phyloP scores from a whole-genome alignment of 2,329 filamentous ascomycete genomes.

The Sporothrix phasma region DNA sequence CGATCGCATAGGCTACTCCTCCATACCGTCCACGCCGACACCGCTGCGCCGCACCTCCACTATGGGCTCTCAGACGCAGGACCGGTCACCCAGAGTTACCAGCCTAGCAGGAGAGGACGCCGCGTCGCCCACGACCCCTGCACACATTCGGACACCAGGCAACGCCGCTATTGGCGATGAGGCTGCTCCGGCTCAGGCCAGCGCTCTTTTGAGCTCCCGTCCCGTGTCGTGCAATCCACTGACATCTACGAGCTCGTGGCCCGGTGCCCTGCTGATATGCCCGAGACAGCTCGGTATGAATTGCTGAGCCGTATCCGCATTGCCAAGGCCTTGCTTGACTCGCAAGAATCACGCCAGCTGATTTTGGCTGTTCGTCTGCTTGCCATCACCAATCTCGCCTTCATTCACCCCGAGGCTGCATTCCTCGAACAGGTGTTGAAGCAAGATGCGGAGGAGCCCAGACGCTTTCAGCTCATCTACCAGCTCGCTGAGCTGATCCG shows the following conservation, averaged over 20 bases:
- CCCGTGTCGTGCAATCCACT: slow-evolving; percentile 41
- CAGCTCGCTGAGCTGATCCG: slow-evolving; percentile 89
- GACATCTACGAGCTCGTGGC: slow-evolving; percentile 48
- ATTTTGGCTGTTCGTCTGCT: slow-evolving; percentile 73
- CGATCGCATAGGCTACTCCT: slow-evolving; percentile 25
- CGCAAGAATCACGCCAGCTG: slow-evolving; percentile 57
- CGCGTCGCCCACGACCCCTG: slow-evolving; percentile 31
- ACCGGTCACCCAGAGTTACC: slow-evolving; percentile 34
- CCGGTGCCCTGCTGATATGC: slow-evolving; percentile 52
- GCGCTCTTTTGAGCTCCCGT: slow-evolving; percentile 55
- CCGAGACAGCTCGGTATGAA: slow-evolving; percentile 68
- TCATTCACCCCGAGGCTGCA: slow-evolving; percentile 71
- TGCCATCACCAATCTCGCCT: slow-evolving; percentile 82
- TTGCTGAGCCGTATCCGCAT: slow-evolving; percentile 72
- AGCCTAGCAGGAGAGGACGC: slow-evolving; percentile 35
- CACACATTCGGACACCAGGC: slow-evolving; percentile 29
- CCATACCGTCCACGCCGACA: slow-evolving; percentile 60
- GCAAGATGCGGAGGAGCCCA: slow-evolving; percentile 80
- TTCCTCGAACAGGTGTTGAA: slow-evolving; percentile 81
- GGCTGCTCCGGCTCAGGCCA: slow-evolving; percentile 35
- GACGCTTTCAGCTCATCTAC: slow-evolving; percentile 79
- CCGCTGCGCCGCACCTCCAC: slow-evolving; percentile 62
- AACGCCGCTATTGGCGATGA: slow-evolving; percentile 29
- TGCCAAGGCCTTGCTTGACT: slow-evolving; percentile 66
- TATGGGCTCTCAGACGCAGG: slow-evolving; percentile 29